These are phyloP conservation scores for Tylopilus plumbeoviolaceoides DNA, from an alignment of 768 basidiomycete genomes.

Conservation along the genomic window DNA sequence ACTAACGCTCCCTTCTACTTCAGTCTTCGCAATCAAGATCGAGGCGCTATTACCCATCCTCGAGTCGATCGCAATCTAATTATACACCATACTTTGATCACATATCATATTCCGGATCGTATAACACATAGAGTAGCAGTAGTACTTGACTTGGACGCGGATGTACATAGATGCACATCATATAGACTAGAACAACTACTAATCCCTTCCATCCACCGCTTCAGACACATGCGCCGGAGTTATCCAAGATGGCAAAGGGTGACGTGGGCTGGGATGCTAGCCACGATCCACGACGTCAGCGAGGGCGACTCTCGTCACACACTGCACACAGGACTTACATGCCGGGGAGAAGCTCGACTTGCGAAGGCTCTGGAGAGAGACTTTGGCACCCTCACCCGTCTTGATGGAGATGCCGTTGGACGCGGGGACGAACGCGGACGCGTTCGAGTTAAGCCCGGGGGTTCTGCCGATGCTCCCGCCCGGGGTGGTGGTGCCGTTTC, in stretches of 20 bases:
- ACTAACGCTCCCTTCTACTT: neutral
- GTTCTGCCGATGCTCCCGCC: neutral
- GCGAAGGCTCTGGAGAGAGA: conserved; percentile 14
- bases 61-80: neutral
- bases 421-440: conserved; percentile 23
- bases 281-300: conserved; percentile 1
- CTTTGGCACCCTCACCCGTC: conserved; percentile 14
- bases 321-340: conserved; percentile 7
- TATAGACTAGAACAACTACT: neutral
- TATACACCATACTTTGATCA: neutral
- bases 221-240: conserved; percentile 15
- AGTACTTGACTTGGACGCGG: neutral
- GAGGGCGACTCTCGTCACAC: neutral
- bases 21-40: conserved; percentile 22
- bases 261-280: conserved; percentile 25
- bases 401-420: conserved; percentile 19
- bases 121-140: neutral
- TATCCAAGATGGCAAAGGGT: conserved; percentile 25
- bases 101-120: neutral
- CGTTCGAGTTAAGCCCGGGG: conserved; percentile 20
- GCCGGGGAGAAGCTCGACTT: conserved; percentile 24
- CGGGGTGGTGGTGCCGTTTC: neutral
- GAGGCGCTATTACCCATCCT: conserved; percentile 16
- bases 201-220: too few species aligned
- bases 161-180: neutral